These are phyloP conservation scores for Podospora didyma DNA, from an alignment of 495 filamentous ascomycete genomes.

Conservation along the genomic window DNA sequence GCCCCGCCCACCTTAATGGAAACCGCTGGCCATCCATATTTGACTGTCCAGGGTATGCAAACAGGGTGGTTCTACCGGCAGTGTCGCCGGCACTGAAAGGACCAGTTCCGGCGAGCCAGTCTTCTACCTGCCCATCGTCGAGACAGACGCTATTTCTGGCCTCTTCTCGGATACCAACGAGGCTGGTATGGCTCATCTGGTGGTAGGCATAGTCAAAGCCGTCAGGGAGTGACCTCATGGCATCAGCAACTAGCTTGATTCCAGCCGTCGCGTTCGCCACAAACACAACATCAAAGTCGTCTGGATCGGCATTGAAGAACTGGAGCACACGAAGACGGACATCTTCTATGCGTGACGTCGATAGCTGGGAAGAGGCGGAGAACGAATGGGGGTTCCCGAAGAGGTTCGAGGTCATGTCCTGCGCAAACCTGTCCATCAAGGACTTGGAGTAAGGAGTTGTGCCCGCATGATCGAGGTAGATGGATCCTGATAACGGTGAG, in stretches of 20 bases:
- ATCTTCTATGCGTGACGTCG: slow-evolving; percentile 71
- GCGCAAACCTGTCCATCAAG: slow-evolving; percentile 70
- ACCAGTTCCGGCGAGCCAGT: slow-evolving; percentile 50
- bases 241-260: slow-evolving; percentile 80
- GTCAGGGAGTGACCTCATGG: slow-evolving; percentile 55
- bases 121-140: slow-evolving; percentile 60
- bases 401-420: slow-evolving; percentile 71
- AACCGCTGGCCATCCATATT: slow-evolving; percentile 87
- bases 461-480: slow-evolving; percentile 92
- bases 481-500: slow-evolving; percentile 52
- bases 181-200: slow-evolving; percentile 79
- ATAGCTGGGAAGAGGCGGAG: slow-evolving; percentile 73
- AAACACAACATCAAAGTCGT: slow-evolving; percentile 84
- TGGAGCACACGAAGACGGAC: slow-evolving; percentile 65
- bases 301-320: slow-evolving; percentile 82
- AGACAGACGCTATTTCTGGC: slow-evolving; percentile 65
- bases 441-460: slow-evolving; percentile 80
- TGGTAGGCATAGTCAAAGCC: slow-evolving; percentile 86
- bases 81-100: slow-evolving; percentile 10
- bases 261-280: slow-evolving; percentile 90
- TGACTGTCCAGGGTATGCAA: slow-evolving; percentile 87
- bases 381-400: slow-evolving; percentile 92
- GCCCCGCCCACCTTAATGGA: slow-evolving; percentile 64
- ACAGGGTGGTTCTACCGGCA: slow-evolving; percentile 44
- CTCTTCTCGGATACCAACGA: slow-evolving; percentile 77